phyloP scores from a whole-genome alignment of 805 yeast species.

The Lipomyces kockii region DNA sequence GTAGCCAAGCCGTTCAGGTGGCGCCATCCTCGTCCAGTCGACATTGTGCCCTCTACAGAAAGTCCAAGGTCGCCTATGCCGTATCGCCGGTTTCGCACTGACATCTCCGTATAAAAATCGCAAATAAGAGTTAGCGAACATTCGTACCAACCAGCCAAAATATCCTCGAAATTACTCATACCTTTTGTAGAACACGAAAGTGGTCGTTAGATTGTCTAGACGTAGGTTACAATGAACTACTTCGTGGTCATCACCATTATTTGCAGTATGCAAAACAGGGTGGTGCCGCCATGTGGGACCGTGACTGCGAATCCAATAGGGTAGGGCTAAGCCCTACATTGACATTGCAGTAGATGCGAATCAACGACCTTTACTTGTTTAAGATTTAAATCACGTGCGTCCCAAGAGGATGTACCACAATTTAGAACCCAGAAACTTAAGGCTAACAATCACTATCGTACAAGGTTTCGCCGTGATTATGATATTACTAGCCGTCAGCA shows the following conservation, averaged over 20 bases:
- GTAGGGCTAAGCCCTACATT: conserved; percentile 14
- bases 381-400: not conserved
- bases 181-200: not conserved
- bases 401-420: too few species aligned
- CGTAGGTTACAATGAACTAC: not conserved
- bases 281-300: not conserved
- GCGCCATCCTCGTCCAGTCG: not conserved
- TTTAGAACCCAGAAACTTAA: too few species aligned
- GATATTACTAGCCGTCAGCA: too few species aligned
- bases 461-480: too few species aligned
- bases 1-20: not conserved
- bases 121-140: not conserved
- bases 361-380: too few species aligned
- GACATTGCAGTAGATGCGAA: not conserved
- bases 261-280: not conserved
- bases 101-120: not conserved
- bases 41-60: not conserved
- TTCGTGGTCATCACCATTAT: too few species aligned
- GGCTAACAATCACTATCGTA: too few species aligned
- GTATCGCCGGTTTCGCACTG: not conserved
- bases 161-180: not conserved
- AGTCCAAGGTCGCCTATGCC: not conserved
- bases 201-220: not conserved
- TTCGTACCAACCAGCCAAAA: not conserved
- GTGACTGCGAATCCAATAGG: conserved; percentile 5